Evolutionary conservation across 2,329 filamentous ascomycete species (phyloP), one percentile per base, ranked within the genome.

Genomic region (Davidsoniella eucalypti): DNA sequence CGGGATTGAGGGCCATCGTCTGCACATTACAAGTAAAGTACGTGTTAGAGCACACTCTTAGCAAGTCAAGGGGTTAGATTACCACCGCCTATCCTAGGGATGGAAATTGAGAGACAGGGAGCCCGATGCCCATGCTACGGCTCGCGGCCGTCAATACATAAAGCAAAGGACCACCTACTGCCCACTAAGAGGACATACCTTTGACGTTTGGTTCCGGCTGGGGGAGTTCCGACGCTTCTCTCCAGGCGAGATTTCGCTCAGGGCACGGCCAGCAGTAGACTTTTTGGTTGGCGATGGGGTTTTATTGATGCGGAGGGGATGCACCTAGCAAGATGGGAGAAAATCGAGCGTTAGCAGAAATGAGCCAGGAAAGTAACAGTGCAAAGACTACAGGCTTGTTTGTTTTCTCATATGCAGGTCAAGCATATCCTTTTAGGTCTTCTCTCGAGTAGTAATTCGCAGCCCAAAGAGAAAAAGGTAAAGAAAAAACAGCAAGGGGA

Each of bases 201-300:
- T 87, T 69, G 66, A 72, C 54, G 68, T 65, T 64, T 88, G 83
- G 60, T 83, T 87, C 77, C 82, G 94, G 69, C 84, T 93, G 49
- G 88, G 87, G 47, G 88, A 95, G 69, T 96, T 96, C 59, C 88
- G 77, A 62, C 90, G 78, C 65, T 80, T 82, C 66, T 88, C 86
- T 55, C 84, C 84, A 48, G 84, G 84, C 58, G 84, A 86, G 61
- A 98, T 80, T 69, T 98, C 92, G 55, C 87, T 84, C 56, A 98
- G 75, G 52, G 92, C 84, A 59, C 84, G 80, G 61, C 81, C 76
- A 47, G 44, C 47, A 36, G 47, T 43, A 37, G 26, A 48, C 38
- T 46, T 50, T 50, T 53, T 46, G 17, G 47, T 40, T 18, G 51
- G 47, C 29, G 73, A 69, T 51, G 70, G 75, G 60, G 67, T 75